These are phyloP conservation scores for Streptanthus diversifolius DNA, from an alignment of 345 rosid genomes.

Conservation along the genomic window DNA sequence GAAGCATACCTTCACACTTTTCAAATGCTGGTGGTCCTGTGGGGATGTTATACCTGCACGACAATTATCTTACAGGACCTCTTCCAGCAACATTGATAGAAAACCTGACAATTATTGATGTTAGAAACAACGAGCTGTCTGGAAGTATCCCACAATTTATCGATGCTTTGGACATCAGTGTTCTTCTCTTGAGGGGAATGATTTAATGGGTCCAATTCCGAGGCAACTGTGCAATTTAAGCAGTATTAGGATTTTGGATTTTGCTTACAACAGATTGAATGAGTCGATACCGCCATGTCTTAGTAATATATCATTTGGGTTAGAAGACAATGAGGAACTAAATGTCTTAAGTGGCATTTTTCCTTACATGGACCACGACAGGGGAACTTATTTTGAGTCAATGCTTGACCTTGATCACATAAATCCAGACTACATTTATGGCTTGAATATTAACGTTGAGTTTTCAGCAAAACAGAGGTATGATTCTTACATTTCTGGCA, in stretches of 20 bases:
- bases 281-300: neutral
- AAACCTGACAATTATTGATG: neutral
- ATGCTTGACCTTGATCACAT: neutral
- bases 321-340: neutral
- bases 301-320: neutral
- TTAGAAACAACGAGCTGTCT: neutral
- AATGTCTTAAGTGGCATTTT: neutral
- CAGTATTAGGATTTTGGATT: neutral
- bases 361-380: neutral
- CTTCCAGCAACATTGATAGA: neutral
- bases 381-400: neutral
- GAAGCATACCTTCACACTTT: neutral
- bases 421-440: neutral
- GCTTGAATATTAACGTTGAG: neutral
- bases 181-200: neutral
- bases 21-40: neutral
- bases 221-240: neutral
- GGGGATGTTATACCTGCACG: too few relatives aligned
- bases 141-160: neutral
- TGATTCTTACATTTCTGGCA: neutral
- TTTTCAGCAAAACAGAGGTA: neutral
- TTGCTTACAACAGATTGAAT: neutral
- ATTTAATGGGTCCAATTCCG: neutral
- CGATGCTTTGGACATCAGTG: neutral
- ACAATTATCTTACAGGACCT: too few relatives aligned